Conservation (phyloP, 1,139 yeast genomes). For the Hansenula sp. region DNA sequence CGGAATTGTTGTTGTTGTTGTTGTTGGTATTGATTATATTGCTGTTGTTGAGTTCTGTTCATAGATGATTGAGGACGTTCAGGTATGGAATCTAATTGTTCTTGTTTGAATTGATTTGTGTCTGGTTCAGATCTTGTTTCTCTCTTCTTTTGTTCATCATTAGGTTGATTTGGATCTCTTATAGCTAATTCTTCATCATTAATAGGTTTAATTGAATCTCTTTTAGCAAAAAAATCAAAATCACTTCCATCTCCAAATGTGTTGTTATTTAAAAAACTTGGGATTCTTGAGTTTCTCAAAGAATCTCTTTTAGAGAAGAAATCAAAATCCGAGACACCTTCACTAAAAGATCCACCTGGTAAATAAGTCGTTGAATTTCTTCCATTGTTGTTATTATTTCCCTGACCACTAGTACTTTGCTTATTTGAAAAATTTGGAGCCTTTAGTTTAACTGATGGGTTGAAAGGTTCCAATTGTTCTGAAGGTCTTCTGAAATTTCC, state of each 20-base stretch:
- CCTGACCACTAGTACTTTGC: constrained; percentile 11
- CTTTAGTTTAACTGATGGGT: constrained; percentile 28
- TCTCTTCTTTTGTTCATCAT: constrained; percentile 4
- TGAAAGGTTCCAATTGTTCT: constrained; percentile 41
- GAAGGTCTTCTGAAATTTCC: constrained; percentile 32
- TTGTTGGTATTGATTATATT: constrained; percentile 9
- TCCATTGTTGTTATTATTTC: constrained; percentile 13
- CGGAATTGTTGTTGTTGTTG: constrained; percentile 10
- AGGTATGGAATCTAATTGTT: constrained; percentile 4
- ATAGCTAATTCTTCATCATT: constrained; percentile 13
- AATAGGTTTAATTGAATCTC: constrained; percentile 21
- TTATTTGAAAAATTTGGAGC: constrained; percentile 26
- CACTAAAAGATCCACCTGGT: constrained; percentile 13
- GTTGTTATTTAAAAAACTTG: constrained; percentile 17
- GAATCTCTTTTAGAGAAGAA: constrained; percentile 20
- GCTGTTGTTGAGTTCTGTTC: constrained; percentile 6
- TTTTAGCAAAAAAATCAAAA: constrained; percentile 21
- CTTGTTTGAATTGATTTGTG: constrained; percentile 7
- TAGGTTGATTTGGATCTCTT: constrained; percentile 7
- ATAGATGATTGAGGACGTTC: constrained; percentile 11
- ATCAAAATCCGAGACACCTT: constrained; percentile 15
- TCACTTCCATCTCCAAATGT: constrained; percentile 16
- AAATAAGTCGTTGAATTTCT: background rate
- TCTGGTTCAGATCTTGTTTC: constrained; percentile 20
- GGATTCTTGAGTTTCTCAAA: constrained; percentile 18